Conservation (phyloP, 2,329 filamentous ascomycete species). For the Aspergillus brunneoviolaceus region DNA sequence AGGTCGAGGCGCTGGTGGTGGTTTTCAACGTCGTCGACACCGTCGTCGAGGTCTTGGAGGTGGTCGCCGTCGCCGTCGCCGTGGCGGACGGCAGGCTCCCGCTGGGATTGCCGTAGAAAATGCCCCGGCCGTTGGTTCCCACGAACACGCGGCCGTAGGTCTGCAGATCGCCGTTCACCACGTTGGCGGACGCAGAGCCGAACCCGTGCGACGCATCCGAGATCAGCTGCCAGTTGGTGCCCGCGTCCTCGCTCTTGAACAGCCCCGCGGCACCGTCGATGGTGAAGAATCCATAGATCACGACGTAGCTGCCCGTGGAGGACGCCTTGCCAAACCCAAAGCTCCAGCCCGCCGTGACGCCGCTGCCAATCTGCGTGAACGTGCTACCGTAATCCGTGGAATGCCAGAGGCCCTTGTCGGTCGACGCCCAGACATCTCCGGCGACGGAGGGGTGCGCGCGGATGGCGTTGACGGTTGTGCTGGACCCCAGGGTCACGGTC, state of each 20-base stretch:
- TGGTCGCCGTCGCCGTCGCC: constrained; percentile 16
- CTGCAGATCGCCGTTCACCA: constrained; percentile 27
- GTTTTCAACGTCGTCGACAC: not conserved
- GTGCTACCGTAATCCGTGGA: constrained; percentile 53
- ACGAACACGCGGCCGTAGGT: constrained; percentile 33
- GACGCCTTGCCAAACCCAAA: constrained; percentile 27
- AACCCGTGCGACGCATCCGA: constrained; percentile 28
- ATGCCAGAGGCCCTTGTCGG: constrained; percentile 55
- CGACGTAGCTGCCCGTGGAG: constrained; percentile 19
- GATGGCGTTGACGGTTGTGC: constrained; percentile 20
- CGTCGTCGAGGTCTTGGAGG: not conserved
- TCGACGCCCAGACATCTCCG: constrained; percentile 32
- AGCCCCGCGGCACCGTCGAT: constrained; percentile 24
- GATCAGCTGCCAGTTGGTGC: constrained; percentile 29
- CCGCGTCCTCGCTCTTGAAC: constrained; percentile 28
- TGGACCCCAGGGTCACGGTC: constrained; percentile 39
- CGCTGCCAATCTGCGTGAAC: constrained; percentile 42
- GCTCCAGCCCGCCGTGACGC: constrained; percentile 18
- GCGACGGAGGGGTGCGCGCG: constrained; percentile 22
- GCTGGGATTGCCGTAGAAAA: constrained; percentile 30
- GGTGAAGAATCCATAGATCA: constrained; percentile 30
- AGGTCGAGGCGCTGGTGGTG: not conserved
- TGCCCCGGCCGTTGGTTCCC: constrained; percentile 35
- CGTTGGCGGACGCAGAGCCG: constrained; percentile 26
- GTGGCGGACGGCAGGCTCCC: constrained; percentile 25